Percentiles rank a stretch among this genome's conserved stretches.
These are phyloP conservation scores for Fusarium ambrosium DNA, from an alignment of 2,329 filamentous ascomycete genomes.

Conservation along the genomic window DNA sequence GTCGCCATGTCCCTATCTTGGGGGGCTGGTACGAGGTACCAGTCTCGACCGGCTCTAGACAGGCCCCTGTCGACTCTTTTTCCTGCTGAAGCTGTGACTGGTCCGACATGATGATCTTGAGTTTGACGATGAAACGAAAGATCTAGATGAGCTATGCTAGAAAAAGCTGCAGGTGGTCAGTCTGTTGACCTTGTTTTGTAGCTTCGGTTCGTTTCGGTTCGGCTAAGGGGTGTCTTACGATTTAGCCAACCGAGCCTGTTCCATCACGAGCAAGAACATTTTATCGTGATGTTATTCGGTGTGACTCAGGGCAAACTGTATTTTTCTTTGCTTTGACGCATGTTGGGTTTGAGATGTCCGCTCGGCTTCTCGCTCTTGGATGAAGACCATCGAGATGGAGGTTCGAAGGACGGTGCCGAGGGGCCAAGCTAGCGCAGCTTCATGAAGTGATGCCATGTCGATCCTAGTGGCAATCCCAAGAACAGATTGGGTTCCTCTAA, in stretches of 20 bases:
- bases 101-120: constrained; percentile 18
- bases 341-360: background rate
- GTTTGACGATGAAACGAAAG: background rate
- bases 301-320: background rate
- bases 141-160: background rate
- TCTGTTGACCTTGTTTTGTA: background rate
- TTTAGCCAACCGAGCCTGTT: background rate
- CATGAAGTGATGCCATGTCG: background rate
- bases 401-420: background rate
- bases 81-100: constrained; percentile 18
- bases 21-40: constrained; percentile 38
- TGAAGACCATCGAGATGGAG: background rate
- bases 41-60: constrained; percentile 38
- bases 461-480: background rate
- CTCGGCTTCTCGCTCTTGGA: background rate
- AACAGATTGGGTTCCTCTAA: background rate
- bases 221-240: background rate
- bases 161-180: background rate
- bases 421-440: background rate
- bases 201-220: constrained; percentile 6
- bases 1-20: constrained; percentile 35
- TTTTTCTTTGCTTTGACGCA: background rate
- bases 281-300: background rate
- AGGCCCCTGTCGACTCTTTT: constrained; percentile 14
- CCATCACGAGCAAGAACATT: no score